These are phyloP conservation scores for Botryotinia convoluta DNA, from an alignment of 2,329 filamentous ascomycete species.

Conservation along the genomic window DNA sequence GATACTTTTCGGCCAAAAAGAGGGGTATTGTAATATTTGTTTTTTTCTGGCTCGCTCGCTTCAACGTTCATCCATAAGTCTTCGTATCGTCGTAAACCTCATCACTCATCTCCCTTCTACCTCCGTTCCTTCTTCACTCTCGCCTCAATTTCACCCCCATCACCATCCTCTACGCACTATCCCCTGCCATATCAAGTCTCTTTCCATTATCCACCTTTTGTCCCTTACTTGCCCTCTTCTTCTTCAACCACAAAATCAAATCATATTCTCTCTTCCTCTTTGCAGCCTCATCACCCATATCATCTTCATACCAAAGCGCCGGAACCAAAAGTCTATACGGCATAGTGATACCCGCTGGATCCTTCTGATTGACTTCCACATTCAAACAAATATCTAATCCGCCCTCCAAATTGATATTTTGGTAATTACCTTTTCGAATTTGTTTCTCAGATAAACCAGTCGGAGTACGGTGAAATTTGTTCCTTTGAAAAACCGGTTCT, in stretches of 20 bases:
- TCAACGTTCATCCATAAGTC: neutral
- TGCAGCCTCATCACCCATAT: constrained; percentile 17
- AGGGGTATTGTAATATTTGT: neutral
- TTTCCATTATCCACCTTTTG: neutral
- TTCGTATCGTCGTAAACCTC: constrained; percentile 1
- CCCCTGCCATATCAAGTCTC: constrained; percentile 39
- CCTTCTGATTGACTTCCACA: constrained; percentile 79
- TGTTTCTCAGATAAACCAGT: constrained; percentile 66
- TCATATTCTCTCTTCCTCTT: constrained; percentile 23
- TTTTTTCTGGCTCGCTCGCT: neutral
- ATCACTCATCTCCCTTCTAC: neutral
- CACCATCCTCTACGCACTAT: constrained; percentile 37
- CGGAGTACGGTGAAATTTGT: constrained; percentile 62
- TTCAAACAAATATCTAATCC: constrained; percentile 86
- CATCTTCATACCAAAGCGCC: constrained; percentile 57
- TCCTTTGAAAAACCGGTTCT: constrained; percentile 22
- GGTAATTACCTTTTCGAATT: constrained; percentile 52
- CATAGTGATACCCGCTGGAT: constrained; percentile 83
- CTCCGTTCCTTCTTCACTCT: no score
- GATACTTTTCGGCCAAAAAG: neutral
- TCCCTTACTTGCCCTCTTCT: neutral
- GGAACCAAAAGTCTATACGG: constrained; percentile 88
- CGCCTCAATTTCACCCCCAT: neutral
- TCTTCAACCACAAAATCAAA: constrained; percentile 27
- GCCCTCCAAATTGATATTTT: constrained; percentile 72